A percentile compares a stretch with the other conserved stretches of the same genome.
Evolutionary conservation across 1,284 basidiomycete species (phyloP).

Genomic region (Naganishia albida): DNA sequence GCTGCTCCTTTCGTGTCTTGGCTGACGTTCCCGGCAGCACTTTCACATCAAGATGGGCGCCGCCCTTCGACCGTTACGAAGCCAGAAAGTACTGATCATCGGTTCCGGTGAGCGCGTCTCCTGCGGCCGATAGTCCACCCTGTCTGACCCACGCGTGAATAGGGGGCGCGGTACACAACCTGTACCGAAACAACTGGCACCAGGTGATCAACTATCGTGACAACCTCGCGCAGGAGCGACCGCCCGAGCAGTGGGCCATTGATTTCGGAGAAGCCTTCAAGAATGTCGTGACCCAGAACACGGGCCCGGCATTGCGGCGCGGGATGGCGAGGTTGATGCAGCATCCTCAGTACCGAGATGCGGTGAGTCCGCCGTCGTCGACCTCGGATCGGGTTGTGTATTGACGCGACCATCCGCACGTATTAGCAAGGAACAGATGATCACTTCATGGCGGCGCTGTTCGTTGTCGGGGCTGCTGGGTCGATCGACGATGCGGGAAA

Average conservation of each 20-base stretch:
- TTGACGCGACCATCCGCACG: no score
- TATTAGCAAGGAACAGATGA: slow-evolving; percentile 41
- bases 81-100: slow-evolving; percentile 38
- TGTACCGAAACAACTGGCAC: slow-evolving; percentile 41
- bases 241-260: slow-evolving; percentile 42
- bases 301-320: slow-evolving; percentile 29
- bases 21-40: slow-evolving; percentile 22
- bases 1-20: neutral
- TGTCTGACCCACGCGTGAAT: neutral
- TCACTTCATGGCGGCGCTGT: slow-evolving; percentile 39
- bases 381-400: no score
- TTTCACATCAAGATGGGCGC: slow-evolving; percentile 39
- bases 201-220: slow-evolving; percentile 38
- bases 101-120: slow-evolving; percentile 35
- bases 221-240: slow-evolving; percentile 38
- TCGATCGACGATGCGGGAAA: slow-evolving; percentile 36
- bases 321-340: slow-evolving; percentile 37
- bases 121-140: no score
- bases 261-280: slow-evolving; percentile 40
- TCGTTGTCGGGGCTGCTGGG: slow-evolving; percentile 41
- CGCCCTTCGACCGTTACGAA: slow-evolving; percentile 37
- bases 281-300: slow-evolving; percentile 39
- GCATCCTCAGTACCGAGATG: slow-evolving; percentile 42
- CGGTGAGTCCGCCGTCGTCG: slow-evolving; percentile 26
- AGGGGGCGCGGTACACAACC: slow-evolving; percentile 42